Evolutionary conservation across 768 basidiomycete species (phyloP).

Genomic region (Lentinula detonsa): DNA sequence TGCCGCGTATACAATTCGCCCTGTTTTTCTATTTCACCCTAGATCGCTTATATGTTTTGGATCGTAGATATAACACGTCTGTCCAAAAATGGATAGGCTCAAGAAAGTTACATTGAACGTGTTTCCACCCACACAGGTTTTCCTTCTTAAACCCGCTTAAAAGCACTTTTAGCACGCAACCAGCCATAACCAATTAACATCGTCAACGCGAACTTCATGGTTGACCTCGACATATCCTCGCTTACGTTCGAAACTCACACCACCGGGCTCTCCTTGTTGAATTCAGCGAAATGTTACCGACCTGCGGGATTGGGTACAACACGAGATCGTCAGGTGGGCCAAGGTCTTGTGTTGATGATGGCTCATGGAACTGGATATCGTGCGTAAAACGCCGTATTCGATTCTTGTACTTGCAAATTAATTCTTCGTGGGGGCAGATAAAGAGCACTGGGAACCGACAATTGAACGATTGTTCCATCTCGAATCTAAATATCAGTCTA

Average conservation of each 20-base stretch:
- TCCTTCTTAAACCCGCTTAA: too few relatives aligned
- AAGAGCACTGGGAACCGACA: conserved; percentile 6
- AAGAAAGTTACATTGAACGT: too few relatives aligned
- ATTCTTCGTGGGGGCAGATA: background rate
- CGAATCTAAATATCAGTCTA: background rate
- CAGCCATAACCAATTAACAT: background rate
- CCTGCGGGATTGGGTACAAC: background rate
- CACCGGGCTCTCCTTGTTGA: background rate
- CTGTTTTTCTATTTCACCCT: too few relatives aligned
- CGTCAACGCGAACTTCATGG: background rate
- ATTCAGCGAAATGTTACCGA: conserved; percentile 6
- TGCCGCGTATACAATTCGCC: too few relatives aligned
- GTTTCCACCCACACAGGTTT: too few relatives aligned
- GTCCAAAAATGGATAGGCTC: too few relatives aligned
- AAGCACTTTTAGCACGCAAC: too few relatives aligned
- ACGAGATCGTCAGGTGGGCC: background rate
- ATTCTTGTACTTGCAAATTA: too few relatives aligned
- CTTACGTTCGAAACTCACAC: background rate
- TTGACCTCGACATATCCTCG: background rate
- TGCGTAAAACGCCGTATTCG: background rate
- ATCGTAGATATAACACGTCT: too few relatives aligned
- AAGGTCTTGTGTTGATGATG: conserved; percentile 1
- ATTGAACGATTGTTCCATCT: background rate
- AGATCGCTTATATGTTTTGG: too few relatives aligned
- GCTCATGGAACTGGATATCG: conserved; percentile 6